Conservation (phyloP, 495 filamentous ascomycete genomes). For the Coniosporium apollinis region DNA sequence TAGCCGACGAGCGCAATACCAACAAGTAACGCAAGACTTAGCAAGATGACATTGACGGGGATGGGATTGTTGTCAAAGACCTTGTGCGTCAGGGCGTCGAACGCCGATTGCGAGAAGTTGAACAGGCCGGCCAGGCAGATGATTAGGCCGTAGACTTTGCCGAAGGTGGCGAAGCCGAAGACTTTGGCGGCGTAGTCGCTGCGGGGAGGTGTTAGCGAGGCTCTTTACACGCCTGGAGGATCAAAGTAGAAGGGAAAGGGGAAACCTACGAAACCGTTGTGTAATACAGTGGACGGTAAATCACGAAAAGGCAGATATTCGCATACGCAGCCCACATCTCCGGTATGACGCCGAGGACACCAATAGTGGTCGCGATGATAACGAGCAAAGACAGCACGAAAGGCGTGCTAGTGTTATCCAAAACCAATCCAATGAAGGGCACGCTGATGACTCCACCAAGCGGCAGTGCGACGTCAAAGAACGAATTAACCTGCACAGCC, state of each 20-base stretch:
- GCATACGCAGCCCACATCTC: slow-evolving; percentile 54
- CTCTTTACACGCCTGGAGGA: neutral
- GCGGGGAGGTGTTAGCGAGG: slow-evolving; percentile 11
- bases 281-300: slow-evolving; percentile 63
- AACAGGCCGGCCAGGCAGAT: slow-evolving; percentile 78
- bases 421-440: slow-evolving; percentile 71
- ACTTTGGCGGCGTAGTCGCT: slow-evolving; percentile 88
- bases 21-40: slow-evolving; percentile 38
- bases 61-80: slow-evolving; percentile 54
- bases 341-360: slow-evolving; percentile 60
- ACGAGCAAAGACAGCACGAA: slow-evolving; percentile 64
- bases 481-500: slow-evolving; percentile 56
- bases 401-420: slow-evolving; percentile 62
- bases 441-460: slow-evolving; percentile 70
- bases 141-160: slow-evolving; percentile 87
- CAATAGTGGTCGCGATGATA: slow-evolving; percentile 53
- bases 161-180: slow-evolving; percentile 89
- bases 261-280: slow-evolving; percentile 47
- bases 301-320: slow-evolving; percentile 64
- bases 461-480: slow-evolving; percentile 82
- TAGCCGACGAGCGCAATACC: slow-evolving; percentile 21
- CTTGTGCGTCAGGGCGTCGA: slow-evolving; percentile 66
- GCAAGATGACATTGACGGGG: slow-evolving; percentile 59
- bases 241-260: neutral
- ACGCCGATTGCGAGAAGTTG: slow-evolving; percentile 69